Base-by-base conservation (phyloP, 1,284 basidiomycete species). In the Pseudozyma thailandica region DNA sequence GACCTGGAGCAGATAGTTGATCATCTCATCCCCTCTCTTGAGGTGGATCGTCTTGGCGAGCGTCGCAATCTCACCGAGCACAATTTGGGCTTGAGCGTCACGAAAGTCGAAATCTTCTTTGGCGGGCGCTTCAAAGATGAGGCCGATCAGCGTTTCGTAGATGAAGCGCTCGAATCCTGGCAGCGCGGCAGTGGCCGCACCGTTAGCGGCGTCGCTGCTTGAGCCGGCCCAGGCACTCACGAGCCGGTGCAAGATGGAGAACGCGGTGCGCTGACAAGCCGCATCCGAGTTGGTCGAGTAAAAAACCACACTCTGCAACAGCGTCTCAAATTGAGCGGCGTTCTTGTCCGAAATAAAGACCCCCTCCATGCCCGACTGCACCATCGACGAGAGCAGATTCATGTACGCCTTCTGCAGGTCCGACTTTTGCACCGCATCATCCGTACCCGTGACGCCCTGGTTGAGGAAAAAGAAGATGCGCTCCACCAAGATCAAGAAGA, bases 101-200 rank as follows among this genome's bases (percentile, higher is more conserved):
- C 91, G 91, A 72, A 91, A 86, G 79, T 95, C 95, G 81, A 98
- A 94, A 39, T 89, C 87, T 0, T 90, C 88, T 21, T 88, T 86
- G 12, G 91, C 89, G 0, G 94, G 89, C 5, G 97, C 89, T 21
- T 89, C 87, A 82, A 99, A 97, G 30, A 90, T 90, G 1, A 90
- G 85, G 4, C 92, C 92, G 49, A 98, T 86, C 39, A 97, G 85
- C 9, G 90, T 88, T 72, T 95, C 91, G 82, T 98, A 99, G 48
- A 97, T 87, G 81, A 96, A 96, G 13, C 88, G 87, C 75, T 97
- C 93, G 80, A 98, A 98, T 1, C 95, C 95, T 13, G 93, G 92
- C 26, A 98, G 16, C 7, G 46, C 60, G n/a, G 53, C 31, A 15
- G 38, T 23, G 5, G 20, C 18, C 16, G 26, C 8, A 83, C 54